Evolutionary conservation across 23 red algal genomes (phyloP).

Genomic region (Gracilaria gracilis): DNA sequence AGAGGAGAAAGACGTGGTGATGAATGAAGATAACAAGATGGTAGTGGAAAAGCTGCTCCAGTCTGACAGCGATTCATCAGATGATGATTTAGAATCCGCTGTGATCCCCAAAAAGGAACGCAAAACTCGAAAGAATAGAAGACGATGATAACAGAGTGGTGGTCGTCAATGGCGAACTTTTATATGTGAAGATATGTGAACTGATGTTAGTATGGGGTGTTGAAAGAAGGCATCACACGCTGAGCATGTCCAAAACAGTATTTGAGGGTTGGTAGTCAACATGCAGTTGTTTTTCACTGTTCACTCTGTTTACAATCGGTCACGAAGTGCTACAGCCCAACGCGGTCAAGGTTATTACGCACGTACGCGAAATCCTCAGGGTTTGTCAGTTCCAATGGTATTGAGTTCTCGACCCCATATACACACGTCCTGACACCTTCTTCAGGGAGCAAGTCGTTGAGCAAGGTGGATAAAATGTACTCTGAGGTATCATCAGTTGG

Average conservation of each 20-base stretch:
- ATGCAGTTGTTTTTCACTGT: not conserved
- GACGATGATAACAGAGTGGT: not conserved
- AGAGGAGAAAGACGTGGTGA: not conserved
- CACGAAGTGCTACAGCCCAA: slow-evolving; percentile 65
- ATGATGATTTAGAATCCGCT: slow-evolving; percentile 46
- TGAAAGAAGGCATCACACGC: not conserved
- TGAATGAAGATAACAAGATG: slow-evolving; percentile 36
- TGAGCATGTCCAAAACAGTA: not conserved
- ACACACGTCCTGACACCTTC: slow-evolving; percentile 65
- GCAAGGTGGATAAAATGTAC: slow-evolving; percentile 97
- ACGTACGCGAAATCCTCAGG: slow-evolving; percentile 93
- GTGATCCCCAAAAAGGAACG: slow-evolving; percentile 22
- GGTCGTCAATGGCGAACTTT: not conserved
- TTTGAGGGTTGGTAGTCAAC: too few relatives aligned
- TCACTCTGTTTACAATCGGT: not conserved
- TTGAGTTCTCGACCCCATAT: slow-evolving; percentile 64
- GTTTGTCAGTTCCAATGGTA: slow-evolving; percentile 94
- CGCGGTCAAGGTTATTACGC: slow-evolving; percentile 86
- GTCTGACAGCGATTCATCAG: slow-evolving; percentile 49
- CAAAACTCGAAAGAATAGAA: not conserved
- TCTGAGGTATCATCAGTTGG: slow-evolving; percentile 63
- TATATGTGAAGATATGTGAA: not conserved
- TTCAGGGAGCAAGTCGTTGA: slow-evolving; percentile 91
- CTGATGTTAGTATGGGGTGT: not conserved
- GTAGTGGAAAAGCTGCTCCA: slow-evolving; percentile 6